Evolutionary conservation across 306 rosid species (phyloP).

Genomic region (Adenanthera pavonina): DNA sequence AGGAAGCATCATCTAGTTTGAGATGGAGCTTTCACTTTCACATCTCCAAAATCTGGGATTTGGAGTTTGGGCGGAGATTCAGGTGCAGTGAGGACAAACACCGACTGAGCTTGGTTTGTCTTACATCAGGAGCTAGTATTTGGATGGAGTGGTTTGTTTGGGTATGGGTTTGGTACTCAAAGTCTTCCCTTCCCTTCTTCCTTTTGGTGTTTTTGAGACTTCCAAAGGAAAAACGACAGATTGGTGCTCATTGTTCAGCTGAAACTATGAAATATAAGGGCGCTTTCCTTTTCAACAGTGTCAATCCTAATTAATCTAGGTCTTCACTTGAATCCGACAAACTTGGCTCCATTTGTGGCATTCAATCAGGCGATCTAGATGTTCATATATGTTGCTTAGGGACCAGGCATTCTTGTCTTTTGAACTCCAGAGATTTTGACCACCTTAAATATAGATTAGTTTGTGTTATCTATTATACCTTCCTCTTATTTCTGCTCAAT

Average conservation of each 20-base stretch:
- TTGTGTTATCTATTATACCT: not conserved
- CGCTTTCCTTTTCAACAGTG: not conserved
- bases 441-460: not conserved
- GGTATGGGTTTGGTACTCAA: constrained; percentile 31
- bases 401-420: not conserved
- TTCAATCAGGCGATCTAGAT: not conserved
- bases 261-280: not conserved
- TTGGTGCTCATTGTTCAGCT: not conserved
- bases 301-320: not conserved
- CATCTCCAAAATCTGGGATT: constrained; percentile 48
- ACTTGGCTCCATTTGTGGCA: constrained; percentile 11
- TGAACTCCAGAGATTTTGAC: not conserved
- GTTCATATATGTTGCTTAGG: not conserved
- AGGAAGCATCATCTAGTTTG: not conserved
- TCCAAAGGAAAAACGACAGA: constrained; percentile 33
- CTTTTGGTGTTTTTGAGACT: constrained; percentile 32
- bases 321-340: not conserved
- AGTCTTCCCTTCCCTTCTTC: constrained; percentile 17
- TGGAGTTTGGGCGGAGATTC: constrained; percentile 46
- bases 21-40: constrained; percentile 38
- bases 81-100: constrained; percentile 40
- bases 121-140: constrained; percentile 26
- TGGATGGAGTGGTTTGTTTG: constrained; percentile 47
- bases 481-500: not conserved
- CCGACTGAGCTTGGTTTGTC: constrained; percentile 20